Evolutionary conservation across 2,329 filamentous ascomycete species (phyloP), one percentile per base, ranked within the genome.

Genomic region (Ophiostoma pallidulum): DNA sequence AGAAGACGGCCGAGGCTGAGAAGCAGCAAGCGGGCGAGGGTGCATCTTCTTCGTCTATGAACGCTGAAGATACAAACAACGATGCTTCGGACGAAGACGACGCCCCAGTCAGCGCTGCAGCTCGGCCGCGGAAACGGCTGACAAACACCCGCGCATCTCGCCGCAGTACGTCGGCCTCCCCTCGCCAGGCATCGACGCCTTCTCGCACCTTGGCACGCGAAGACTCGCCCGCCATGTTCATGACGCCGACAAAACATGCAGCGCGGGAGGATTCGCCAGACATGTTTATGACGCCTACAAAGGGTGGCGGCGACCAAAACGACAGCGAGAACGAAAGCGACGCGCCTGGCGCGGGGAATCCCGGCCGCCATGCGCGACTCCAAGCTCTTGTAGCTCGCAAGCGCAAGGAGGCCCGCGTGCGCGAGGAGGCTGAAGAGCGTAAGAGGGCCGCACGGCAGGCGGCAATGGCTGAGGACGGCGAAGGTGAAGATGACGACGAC

Each of bases 321-420:
- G 46, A 22, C 48, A 58, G 33, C 56, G 60, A 35, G 56, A 57
- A 55, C 3, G 68, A 65, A 39, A 69, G 64, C 3, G 74, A 77
- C 19, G 65, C 66, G 9, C 71, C 76, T 7, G 49, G 77, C 1
- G 70, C 75, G 6, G 52, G 64, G 22, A 51, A 64, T 46, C 66
- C 66, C 10, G 53, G 64, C 46, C 67, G 73, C 51, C 75, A 78
- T 41, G 70, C 76, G 35, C 78, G 82, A 5, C 82, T 94, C 58
- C 71, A 80, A 51, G 84, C 82, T 8, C 75, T 94, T 0, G 75
- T 92, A 10, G 79, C 80, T 39, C 77, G 79, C 57, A 92, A 91
- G 59, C 77, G 81, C 42, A 74, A 81, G 52, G 83, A 92, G 59
- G 75, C 83, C 8, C 67, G 81, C 31, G 82, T 77, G 4, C 78